Evolutionary conservation across 495 filamentous ascomycete genomes (phyloP).

Genomic region (Penicillium paradoxum): DNA sequence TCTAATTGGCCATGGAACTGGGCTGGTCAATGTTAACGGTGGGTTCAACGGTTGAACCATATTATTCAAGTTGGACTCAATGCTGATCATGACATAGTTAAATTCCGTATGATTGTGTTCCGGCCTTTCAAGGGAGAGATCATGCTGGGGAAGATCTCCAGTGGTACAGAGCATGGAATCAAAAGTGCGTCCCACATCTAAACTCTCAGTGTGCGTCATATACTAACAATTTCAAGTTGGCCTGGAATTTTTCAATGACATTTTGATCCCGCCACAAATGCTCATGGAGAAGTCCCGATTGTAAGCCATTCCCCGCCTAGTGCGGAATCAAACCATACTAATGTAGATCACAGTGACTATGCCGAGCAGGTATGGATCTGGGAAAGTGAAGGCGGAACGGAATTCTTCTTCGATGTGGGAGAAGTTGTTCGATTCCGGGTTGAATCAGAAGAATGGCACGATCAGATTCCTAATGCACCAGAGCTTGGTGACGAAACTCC

Average conservation of each 20-base stretch:
- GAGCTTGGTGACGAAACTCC: conserved; percentile 46
- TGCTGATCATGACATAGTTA: conserved; percentile 49
- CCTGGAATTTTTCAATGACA: conserved; percentile 87
- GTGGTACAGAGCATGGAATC: conserved; percentile 67
- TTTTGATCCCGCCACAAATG: conserved; percentile 66
- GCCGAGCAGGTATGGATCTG: conserved; percentile 77
- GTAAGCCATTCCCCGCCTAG: conserved; percentile 40
- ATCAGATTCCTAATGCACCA: conserved; percentile 71
- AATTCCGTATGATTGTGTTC: conserved; percentile 91
- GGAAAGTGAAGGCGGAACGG: conserved; percentile 61
- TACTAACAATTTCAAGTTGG: conserved; percentile 50
- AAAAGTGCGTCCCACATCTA: conserved; percentile 49
- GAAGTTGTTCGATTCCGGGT: conserved; percentile 84
- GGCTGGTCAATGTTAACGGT: conserved; percentile 90
- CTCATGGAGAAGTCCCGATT: conserved; percentile 70
- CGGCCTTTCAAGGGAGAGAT: conserved; percentile 92
- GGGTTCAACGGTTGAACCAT: conserved; percentile 3
- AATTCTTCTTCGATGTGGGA: conserved; percentile 79
- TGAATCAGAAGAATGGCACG: conserved; percentile 79
- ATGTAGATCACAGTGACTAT: conserved; percentile 48
- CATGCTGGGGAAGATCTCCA: conserved; percentile 71
- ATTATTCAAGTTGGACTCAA: background rate
- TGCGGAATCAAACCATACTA: conserved; percentile 12
- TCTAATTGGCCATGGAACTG: conserved; percentile 82
- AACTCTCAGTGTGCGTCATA: background rate